A percentile compares a stretch with the other conserved stretches of the same genome.
Conservation (phyloP, 352 stramenopile species). For the Pythium grandisporangium region DNA sequence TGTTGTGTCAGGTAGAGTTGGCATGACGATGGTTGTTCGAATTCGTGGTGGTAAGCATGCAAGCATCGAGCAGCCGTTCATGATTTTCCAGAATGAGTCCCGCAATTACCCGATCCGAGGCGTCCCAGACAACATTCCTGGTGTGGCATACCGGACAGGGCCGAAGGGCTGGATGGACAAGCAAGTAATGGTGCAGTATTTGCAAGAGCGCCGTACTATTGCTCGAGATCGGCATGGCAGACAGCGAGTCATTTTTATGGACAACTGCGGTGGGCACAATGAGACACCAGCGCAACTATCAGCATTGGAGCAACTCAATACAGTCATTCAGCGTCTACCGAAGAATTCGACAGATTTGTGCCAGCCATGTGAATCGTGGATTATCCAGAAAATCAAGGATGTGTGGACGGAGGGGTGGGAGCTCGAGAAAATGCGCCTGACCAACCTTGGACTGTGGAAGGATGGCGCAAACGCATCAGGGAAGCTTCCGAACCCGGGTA, state of each 20-base stretch:
- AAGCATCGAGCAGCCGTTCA: background rate
- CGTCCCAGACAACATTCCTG: slow-evolving; percentile 7
- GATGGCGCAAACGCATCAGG: no score
- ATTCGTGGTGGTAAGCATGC: background rate
- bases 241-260: background rate
- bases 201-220: slow-evolving; percentile 7
- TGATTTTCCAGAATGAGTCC: slow-evolving; percentile 17
- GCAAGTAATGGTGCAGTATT: slow-evolving; percentile 14
- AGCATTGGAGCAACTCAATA: no score
- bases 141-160: slow-evolving; percentile 13
- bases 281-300: no score
- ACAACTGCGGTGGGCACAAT: slow-evolving; percentile 3
- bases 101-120: slow-evolving; percentile 14
- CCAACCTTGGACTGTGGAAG: no score
- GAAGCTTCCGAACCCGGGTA: no score
- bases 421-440: no score
- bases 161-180: slow-evolving; percentile 17
- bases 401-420: no score
- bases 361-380: no score
- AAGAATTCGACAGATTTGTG: no score
- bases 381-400: no score
- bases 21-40: slow-evolving; percentile 1
- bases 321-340: no score
- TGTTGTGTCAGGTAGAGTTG: slow-evolving; percentile 6
- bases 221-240: background rate